Percentiles rank a stretch among this genome's conserved stretches.
phyloP scores from a whole-genome alignment of 2,329 filamentous ascomycete genomes.

The Claviceps fusiformis region DNA sequence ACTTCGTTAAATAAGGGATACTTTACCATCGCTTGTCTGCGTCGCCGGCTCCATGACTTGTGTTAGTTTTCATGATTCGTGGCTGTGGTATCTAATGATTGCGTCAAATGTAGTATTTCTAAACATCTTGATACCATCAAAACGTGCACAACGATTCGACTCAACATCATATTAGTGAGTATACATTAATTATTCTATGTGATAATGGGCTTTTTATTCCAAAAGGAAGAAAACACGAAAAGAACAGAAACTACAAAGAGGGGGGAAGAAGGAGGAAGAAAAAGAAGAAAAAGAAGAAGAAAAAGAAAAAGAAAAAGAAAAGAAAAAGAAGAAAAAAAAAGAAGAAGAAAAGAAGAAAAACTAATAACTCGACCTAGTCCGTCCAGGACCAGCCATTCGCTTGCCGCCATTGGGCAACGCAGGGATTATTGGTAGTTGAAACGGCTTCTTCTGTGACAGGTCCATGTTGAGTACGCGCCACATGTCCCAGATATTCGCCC shows the following conservation, averaged over 20 bases:
- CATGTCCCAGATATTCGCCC: conserved; percentile 71
- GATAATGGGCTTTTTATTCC: not conserved
- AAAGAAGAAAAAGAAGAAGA: not conserved
- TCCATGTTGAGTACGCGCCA: conserved; percentile 58
- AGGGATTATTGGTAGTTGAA: conserved; percentile 22
- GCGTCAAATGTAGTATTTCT: not conserved
- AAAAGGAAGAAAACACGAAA: not conserved
- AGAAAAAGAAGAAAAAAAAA: not conserved
- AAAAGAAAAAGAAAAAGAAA: not conserved
- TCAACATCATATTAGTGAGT: not conserved
- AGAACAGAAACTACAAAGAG: too few relatives aligned
- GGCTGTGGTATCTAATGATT: not conserved
- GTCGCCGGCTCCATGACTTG: too few relatives aligned
- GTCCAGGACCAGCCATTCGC: conserved; percentile 16
- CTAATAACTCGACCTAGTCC: conserved; percentile 11
- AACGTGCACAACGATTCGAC: not conserved
- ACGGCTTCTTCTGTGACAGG: conserved; percentile 29
- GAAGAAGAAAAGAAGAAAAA: not conserved
- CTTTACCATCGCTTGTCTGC: too few relatives aligned
- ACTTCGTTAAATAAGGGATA: too few relatives aligned
- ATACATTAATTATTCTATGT: not conserved
- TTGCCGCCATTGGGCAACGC: conserved; percentile 19
- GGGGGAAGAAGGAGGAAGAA: not conserved
- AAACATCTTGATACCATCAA: not conserved
- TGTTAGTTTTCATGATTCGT: too few relatives aligned